Evolutionary conservation across 2,329 filamentous ascomycete species (phyloP).

Genomic region (Diaporthe ampelina): DNA sequence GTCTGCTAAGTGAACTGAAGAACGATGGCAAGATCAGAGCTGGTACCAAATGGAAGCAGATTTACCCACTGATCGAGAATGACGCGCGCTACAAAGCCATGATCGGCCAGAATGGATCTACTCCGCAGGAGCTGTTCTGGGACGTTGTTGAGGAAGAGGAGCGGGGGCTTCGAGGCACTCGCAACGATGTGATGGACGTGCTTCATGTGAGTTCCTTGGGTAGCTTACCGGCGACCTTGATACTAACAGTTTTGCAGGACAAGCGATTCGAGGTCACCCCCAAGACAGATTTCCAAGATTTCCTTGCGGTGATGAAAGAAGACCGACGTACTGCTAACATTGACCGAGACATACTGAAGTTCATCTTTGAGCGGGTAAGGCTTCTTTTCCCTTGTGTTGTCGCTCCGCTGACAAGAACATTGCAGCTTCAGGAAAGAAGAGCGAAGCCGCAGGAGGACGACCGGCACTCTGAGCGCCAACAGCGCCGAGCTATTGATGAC

Average conservation of each 20-base stretch:
- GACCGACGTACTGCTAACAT: constrained; percentile 92
- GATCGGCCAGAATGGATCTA: constrained; percentile 86
- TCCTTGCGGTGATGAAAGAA: constrained; percentile 83
- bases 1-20: constrained; percentile 81
- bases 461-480: constrained; percentile 85
- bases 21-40: constrained; percentile 87
- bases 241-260: constrained; percentile 72
- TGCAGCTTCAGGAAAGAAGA: constrained; percentile 85
- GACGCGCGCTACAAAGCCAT: constrained; percentile 88
- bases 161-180: constrained; percentile 81
- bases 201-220: constrained; percentile 76
- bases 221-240: constrained; percentile 38
- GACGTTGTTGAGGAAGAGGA: constrained; percentile 96
- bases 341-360: constrained; percentile 80
- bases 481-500: constrained; percentile 86
- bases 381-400: not conserved
- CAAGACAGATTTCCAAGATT: constrained; percentile 90
- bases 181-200: constrained; percentile 89
- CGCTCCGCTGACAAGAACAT: constrained; percentile 46
- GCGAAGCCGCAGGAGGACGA: constrained; percentile 87
- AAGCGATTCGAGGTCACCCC: constrained; percentile 91
- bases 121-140: constrained; percentile 94
- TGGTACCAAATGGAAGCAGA: constrained; percentile 88
- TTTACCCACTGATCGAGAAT: constrained; percentile 80
- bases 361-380: constrained; percentile 86